A percentile compares a stretch with the other conserved stretches of the same genome.
Evolutionary conservation across 768 basidiomycete genomes (phyloP).

Genomic region (Lactarius pseudohatsudake): DNA sequence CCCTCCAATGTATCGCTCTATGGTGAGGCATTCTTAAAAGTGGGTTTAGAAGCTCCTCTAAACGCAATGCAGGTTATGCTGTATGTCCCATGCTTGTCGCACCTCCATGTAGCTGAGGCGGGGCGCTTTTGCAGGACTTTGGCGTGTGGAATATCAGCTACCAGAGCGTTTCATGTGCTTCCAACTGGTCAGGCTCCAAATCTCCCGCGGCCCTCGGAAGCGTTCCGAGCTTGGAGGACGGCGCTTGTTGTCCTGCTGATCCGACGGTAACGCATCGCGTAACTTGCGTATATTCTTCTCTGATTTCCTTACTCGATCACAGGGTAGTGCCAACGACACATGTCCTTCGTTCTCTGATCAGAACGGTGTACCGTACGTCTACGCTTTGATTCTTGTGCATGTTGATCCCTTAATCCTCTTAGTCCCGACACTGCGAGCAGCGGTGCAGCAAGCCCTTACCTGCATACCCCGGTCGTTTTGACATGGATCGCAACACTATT

Average conservation of each 20-base stretch:
- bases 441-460: not conserved
- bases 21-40: conserved; percentile 40
- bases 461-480: not conserved
- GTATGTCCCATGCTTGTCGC: conserved; percentile 33
- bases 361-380: conserved; percentile 60
- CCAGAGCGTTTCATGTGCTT: conserved; percentile 57
- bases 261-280: conserved; percentile 48
- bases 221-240: conserved; percentile 52
- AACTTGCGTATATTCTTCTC: not conserved
- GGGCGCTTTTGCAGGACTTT: conserved; percentile 56
- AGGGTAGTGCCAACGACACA: conserved; percentile 38
- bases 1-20: conserved; percentile 68
- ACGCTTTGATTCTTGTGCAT: not conserved
- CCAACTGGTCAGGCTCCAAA: conserved; percentile 62
- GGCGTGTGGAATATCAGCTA: conserved; percentile 86
- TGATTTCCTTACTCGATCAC: not conserved
- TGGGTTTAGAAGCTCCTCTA: not conserved
- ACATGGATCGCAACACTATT: conserved; percentile 1
- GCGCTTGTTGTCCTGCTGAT: conserved; percentile 73
- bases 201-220: conserved; percentile 66
- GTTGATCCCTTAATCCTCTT: conserved; percentile 14
- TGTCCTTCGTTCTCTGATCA: conserved; percentile 74
- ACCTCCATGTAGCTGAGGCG: not conserved
- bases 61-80: conserved; percentile 38
- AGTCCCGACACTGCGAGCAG: conserved; percentile 37